Evolutionary conservation across 225 moss, liverwort and hornwort species (phyloP), one percentile per base, ranked within the genome.

Genomic region (Straminergon stramineum): DNA sequence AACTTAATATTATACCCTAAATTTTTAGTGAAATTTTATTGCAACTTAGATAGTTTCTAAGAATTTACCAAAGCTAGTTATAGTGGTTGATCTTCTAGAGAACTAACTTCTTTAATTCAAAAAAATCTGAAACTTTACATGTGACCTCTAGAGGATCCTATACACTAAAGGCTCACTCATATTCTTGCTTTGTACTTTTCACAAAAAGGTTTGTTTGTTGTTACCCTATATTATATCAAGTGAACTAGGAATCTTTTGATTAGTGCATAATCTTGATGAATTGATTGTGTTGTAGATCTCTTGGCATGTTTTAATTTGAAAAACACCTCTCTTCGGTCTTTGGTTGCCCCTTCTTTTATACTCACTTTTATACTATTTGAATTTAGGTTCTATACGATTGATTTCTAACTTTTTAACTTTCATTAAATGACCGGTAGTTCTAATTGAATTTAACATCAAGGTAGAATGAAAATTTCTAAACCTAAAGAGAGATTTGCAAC

Each of bases 271-370:
- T 68, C 16, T 68, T 13, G 13, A n/a, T 20, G 11, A 67, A 11
- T 0, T 11, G 1, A 68, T 68, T 68, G 37, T 6, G 1, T n/a
- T 4, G 2, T n/a, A 11, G n/a, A 68, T 7, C 6, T n/a, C 4
- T n/a, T 69, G 2, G 7, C 4, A n/a, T 69, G 7, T 22, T n/a
- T 69, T n/a, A 4, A n/a, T n/a, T 7, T n/a, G 13, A 22, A 21
- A 37, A n/a, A 7, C 4, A n/a, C 6, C 6, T 21, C 4, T 37
- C 0, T 68, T 7, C 0, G 0, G 4, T n/a, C n/a, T 69, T 22
- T 0, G 0, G 1, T 69, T n/a, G 4, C 0, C 2, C 22, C 11
- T 69, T n/a, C 69, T 7, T 35, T n/a, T n/a, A 37, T 69, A 69
- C 10, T 22, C n/a, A 13, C 69, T 7, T 66, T n/a, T n/a, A 37